Evolutionary conservation across 2,329 filamentous ascomycete species (phyloP), one percentile per base, ranked within the genome.

Genomic region (Colletotrichum agaves): DNA sequence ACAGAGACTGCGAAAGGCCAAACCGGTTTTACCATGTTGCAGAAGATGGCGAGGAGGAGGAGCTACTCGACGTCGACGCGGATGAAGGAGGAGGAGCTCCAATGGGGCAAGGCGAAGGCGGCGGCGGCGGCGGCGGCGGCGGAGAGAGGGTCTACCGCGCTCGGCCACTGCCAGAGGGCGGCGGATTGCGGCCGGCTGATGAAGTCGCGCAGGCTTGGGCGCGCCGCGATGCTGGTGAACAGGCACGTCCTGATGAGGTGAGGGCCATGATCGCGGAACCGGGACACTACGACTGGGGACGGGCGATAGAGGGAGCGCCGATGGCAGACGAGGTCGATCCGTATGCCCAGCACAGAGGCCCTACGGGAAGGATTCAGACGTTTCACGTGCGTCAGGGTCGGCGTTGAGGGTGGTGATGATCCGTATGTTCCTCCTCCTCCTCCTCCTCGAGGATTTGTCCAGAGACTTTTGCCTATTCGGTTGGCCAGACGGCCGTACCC

Each of bases 271-370:
- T 1, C 5, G 46, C 19, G 3, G 19, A 13, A 23, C 17, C 12
- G 19, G 44, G 66, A 78, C 70, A 19, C 72, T 75, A 49, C 8
- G 21, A n/a, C 4, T 15, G 21, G 46, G 27, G 46, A 15, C 19
- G 19, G 21, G 46, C 46, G 19, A 49, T 49, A 21, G 46, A 49
- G 44, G 44, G 46, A n/a, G 10, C 11, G 46, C 19, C 21, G 19
- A 13, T 2, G 35, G 11, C 35, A 11, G 21, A 27, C 23, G 46
- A 47, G 44, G 44, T 3, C 6, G 27, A 27, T 17, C n/a, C 15
- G n/a, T 27, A 27, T 4, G 3, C 27, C 27, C n/a, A 8, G 52
- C 17, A 11, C 15, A 10, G 19, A 15, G 37, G 33, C n/a, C 17
- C 15, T 27, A 17, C 21, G 8, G 15, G 5, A n/a, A 56, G 37